phyloP scores from a whole-genome alignment of 306 rosid species.

The Trichosanthes cucumerina region DNA sequence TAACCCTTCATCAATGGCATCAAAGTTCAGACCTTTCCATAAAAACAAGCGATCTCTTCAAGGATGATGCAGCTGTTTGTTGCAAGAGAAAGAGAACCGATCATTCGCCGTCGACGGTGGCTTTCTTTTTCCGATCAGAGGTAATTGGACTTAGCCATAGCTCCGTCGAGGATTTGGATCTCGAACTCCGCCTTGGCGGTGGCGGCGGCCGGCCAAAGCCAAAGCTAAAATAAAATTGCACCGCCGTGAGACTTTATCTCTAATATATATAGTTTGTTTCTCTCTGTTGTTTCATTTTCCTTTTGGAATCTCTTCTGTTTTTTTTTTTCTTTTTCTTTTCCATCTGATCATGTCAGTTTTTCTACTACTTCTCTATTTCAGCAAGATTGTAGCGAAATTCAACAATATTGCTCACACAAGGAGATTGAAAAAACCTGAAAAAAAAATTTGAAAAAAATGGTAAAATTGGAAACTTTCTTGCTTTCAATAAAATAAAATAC shows the following conservation, averaged over 20 bases:
- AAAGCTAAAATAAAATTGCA: conserved; percentile 14
- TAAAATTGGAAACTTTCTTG: neutral
- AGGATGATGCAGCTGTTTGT: conserved; percentile 16
- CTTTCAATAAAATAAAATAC: neutral
- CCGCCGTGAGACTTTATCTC: neutral
- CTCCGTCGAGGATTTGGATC: conserved; percentile 44
- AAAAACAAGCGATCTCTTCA: neutral
- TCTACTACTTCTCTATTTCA: neutral
- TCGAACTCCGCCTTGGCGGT: conserved; percentile 43
- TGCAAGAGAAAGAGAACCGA: conserved; percentile 58
- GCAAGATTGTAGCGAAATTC: neutral
- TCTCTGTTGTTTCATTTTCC: neutral
- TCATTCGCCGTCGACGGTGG: conserved; percentile 21
- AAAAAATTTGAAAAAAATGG: neutral
- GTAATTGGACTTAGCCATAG: conserved; percentile 20
- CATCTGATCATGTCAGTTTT: neutral
- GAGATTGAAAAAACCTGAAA: neutral
- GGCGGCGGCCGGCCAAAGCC: conserved; percentile 22
- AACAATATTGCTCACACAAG: neutral
- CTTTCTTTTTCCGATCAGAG: conserved; percentile 29
- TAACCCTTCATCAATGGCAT: neutral
- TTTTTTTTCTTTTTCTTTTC: neutral
- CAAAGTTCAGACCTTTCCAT: neutral
- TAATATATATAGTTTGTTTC: neutral
- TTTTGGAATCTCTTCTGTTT: neutral